Percentiles rank a stretch among this genome's conserved stretches.
These are phyloP conservation scores for Fomes fomentarius DNA, from an alignment of 1,284 basidiomycete genomes.

Conservation along the genomic window DNA sequence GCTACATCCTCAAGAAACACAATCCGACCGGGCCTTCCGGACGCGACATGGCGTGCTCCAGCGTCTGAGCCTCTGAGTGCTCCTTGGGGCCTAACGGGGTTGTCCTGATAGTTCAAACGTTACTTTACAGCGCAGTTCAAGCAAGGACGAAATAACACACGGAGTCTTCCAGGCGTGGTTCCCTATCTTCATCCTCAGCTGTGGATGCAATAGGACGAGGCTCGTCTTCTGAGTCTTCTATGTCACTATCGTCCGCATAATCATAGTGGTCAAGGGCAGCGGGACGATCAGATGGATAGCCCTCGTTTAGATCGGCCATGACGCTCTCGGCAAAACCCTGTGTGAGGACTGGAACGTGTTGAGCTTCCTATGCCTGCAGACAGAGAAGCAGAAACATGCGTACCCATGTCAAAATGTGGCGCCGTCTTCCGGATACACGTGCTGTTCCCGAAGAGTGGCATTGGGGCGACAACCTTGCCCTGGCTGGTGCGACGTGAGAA, in stretches of 20 bases:
- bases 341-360: too few relatives aligned
- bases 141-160: too few relatives aligned
- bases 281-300: slow-evolving; percentile 6
- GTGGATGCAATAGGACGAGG: neutral
- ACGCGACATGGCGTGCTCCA: too few relatives aligned
- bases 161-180: too few relatives aligned
- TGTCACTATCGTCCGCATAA: slow-evolving; percentile 27
- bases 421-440: slow-evolving; percentile 9
- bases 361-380: too few relatives aligned
- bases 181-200: too few relatives aligned
- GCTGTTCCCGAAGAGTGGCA: slow-evolving; percentile 10
- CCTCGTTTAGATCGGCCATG: slow-evolving; percentile 8
- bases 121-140: too few relatives aligned
- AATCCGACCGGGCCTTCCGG: slow-evolving; percentile 1
- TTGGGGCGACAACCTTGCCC: neutral
- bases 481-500: neutral
- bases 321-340: slow-evolving; percentile 17
- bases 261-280: slow-evolving; percentile 13
- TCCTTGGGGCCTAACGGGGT: too few relatives aligned
- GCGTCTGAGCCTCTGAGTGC: too few relatives aligned
- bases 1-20: neutral
- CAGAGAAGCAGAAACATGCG: neutral
- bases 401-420: slow-evolving; percentile 12
- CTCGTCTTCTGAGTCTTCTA: slow-evolving; percentile 19
- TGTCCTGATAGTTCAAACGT: too few relatives aligned